Evolutionary conservation across 106 monocot genomes (phyloP).

Genomic region (Alisma plantagoaquatica): DNA sequence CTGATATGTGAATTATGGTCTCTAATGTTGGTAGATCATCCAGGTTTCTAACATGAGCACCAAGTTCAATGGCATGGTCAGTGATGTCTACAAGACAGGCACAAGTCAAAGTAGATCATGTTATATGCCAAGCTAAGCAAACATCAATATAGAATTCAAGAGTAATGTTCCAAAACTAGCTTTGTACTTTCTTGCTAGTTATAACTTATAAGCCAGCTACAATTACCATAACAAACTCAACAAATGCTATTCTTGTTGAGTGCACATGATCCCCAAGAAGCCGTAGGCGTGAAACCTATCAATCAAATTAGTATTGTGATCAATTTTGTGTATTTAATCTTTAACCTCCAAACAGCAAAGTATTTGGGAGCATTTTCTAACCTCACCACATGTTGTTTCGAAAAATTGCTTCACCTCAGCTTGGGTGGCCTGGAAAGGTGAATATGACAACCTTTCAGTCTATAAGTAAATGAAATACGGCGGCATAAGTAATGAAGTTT

Average conservation of each 20-base stretch:
- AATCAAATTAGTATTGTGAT: not conserved
- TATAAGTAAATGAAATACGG: not conserved
- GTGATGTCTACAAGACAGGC: too few species aligned
- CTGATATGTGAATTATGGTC: too few species aligned
- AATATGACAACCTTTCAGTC: not conserved
- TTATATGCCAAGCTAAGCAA: too few species aligned
- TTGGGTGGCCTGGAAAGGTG: slow-evolving; percentile 21
- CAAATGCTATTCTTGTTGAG: slow-evolving; percentile 60
- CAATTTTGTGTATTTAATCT: not conserved
- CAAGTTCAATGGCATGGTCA: too few species aligned
- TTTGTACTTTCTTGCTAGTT: too few species aligned
- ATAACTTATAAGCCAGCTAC: too few species aligned
- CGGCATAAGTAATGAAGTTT: not conserved
- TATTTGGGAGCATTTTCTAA: slow-evolving; percentile 6
- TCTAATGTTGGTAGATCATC: too few species aligned
- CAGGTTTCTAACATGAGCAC: too few species aligned
- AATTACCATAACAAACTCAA: slow-evolving; percentile 66
- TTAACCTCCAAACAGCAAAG: not conserved
- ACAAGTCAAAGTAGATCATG: too few species aligned
- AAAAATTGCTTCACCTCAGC: slow-evolving; percentile 29
- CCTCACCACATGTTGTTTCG: slow-evolving; percentile 31
- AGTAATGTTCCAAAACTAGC: too few species aligned
- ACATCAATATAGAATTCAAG: too few species aligned
- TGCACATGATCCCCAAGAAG: slow-evolving; percentile 59
- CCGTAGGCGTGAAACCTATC: slow-evolving; percentile 53